Base-by-base conservation (phyloP, 306 rosid genomes). In the Trifolium subterraneum region DNA sequence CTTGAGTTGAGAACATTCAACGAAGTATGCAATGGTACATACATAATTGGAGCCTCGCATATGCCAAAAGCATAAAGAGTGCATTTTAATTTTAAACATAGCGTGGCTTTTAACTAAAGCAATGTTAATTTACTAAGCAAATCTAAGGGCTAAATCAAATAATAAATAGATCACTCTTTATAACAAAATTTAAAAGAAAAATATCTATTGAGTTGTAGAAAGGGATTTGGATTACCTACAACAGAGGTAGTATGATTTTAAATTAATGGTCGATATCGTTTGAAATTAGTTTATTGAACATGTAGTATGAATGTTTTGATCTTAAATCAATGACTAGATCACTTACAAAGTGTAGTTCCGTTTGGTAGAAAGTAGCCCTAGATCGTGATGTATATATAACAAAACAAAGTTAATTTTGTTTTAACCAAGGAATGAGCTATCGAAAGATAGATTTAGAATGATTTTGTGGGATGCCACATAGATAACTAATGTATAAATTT, bases 11-110 rank as follows among this genome's bases (percentile, higher is more conserved):
- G 52, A 64, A 51, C 68, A 64, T 71, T 71, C 73, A 71, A 71
- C 73, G 44, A 71, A 78, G 78, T 50, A 78, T 71, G 73, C 47
- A 63, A 71, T 4, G 77, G 38, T 71, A 41, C 27, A 44, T 55
- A 52, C 10, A 78, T 78, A 52, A 71, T 78, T 78, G 78, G 71
- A 71, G 58, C 78, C 69, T 35, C 33, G 68, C 78, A 71, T 79
- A 42, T 62, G 78, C 69, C 78, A 33, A 72, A 79, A 79, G 73
- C 72, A 55, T 71, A 78, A 79, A 54, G 67, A 59, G 29, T 20
- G 36, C 18, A 52, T 52, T 52, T 19, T 52, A 19, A 70, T 16
- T 44, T 68, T 29, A 58, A 69, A 59, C 70, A 69, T 14, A 58
- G 12, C 8, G 31, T 70, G 27, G 4, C 77, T 71, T 63, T 78